Base-by-base conservation (phyloP, 1,284 basidiomycete genomes). In the Tilletia indica region DNA sequence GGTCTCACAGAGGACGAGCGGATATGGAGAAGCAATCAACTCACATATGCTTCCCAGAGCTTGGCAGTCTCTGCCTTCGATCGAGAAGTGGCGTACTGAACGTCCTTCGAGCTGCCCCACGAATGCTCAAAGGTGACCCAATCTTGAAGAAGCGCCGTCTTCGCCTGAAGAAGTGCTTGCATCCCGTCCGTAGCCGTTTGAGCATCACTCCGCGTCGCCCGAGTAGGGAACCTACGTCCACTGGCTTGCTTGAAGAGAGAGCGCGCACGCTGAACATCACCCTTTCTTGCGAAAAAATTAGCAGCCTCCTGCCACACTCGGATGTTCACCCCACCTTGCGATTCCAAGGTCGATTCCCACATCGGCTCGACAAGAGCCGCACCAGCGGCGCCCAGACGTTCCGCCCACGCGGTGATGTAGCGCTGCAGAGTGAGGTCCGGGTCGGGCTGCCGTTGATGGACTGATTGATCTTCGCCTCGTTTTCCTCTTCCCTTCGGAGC, bases 111-210 rank as follows among this genome's bases (percentile, higher is more conserved):
- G 8, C 88, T 87, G 0, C 96, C 96, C 77, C 93, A 87, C 3
- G 92, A 86, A 74, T 93, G 90, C 83, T 98, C 96, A 77, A 98
- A 97, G 16, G 88, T 86, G 4, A 90, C 82, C 91, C 93, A 97
- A 0, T 92, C 91, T 72, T 94, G 92, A 89, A 93, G 93, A 4
- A 98, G 86, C 2, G 90, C 91, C 84, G 97, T 49, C 49, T 71
- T 51, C 34, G 19, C 39, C 54, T 71, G 66, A 34, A n/a, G 48
- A 56, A 34, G 39, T 36, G 54, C 64, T 49, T 39, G 64, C 69
- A 71, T 73, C 42, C 70, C 56, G 49, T 73, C 49, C 73, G 74
- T 42, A 73, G 36, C 38, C 31, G 61, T 12, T 19, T 25, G 19
- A 38, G 34, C 61, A 38, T 25, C 12, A 39, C 36, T 16, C 2